Evolutionary conservation across 345 rosid genomes (phyloP), one percentile per base, ranked within the genome.

Genomic region (Eucalyptus fibrosa): DNA sequence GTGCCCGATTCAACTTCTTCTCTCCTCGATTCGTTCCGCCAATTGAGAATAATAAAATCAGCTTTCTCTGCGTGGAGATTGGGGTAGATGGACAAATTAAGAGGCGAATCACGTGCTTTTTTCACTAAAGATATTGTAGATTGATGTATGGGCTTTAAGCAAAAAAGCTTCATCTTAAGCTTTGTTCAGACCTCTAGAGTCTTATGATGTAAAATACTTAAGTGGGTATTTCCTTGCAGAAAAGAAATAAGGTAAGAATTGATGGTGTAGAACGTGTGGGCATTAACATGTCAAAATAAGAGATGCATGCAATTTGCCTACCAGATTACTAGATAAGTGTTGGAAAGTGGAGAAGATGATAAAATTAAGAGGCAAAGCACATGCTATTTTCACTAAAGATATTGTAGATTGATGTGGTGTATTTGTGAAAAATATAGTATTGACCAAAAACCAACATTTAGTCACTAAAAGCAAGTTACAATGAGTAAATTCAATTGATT

Each of bases 221-320:
- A 1, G 59, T 18, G 59, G 24, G 24, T 8, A 7, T 53, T 19
- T 19, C 56, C 24, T 53, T 53, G 0, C 2, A 1, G 24, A 53
- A 53, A 53, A 19, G 4, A 53, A 53, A 19, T 7, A 53, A 53
- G 59, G 59, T 21, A 53, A 53, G 59, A 53, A 53, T 53, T 8
- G 59, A 53, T 53, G 59, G 26, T 3, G 26, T 8, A 53, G 2
- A 19, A 19, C 0, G 10, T 53, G 56, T 53, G 56, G 56, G 11
- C 4, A 53, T 2, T 19, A 2, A 53, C 24, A 53, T 53, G 24
- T 53, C 9, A 18, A 53, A 19, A 53, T 53, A 19, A 53, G 9
- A 53, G 9, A 53, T 19, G 59, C 11, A 19, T 8, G 11, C 9
- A 53, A 53, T 9, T 2, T 53, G 4, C 59, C 26, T 53, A 53